A percentile compares a stretch with the other conserved stretches of the same genome.
phyloP scores from a whole-genome alignment of 2,329 filamentous ascomycete genomes.

The Aureobasidium sp. region DNA sequence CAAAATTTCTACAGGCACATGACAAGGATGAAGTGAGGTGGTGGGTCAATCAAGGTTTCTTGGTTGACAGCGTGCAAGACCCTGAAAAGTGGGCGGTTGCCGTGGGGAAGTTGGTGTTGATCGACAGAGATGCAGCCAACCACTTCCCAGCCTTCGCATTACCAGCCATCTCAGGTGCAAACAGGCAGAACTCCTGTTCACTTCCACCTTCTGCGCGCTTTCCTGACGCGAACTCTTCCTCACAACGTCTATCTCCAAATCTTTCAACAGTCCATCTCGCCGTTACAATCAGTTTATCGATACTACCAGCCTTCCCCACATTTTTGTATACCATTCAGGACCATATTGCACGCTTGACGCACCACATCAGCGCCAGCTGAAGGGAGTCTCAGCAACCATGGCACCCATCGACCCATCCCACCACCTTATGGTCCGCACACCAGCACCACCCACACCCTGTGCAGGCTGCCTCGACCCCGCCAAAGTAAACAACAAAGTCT shows the following conservation, averaged over 20 bases:
- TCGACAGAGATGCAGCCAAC: conserved; percentile 1
- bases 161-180: not conserved
- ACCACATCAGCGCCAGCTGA: not conserved
- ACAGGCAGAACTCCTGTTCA: not conserved
- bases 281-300: conserved; percentile 1
- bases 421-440: not conserved
- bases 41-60: conserved; percentile 10
- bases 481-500: conserved; percentile 47
- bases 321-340: not conserved
- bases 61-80: conserved; percentile 1
- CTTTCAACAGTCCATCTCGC: not conserved
- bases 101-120: conserved; percentile 11
- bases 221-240: not conserved
- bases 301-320: not conserved
- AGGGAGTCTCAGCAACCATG: not conserved
- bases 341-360: not conserved
- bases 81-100: conserved; percentile 12
- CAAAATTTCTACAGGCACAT: not conserved
- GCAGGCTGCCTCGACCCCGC: conserved; percentile 23
- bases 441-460: conserved; percentile 12
- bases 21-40: not conserved
- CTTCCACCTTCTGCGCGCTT: not conserved
- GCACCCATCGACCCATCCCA: not conserved
- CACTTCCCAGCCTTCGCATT: conserved; percentile 6
- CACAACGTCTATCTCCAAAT: not conserved